phyloP scores from a whole-genome alignment of 768 basidiomycete species.

The Lentinula sp. region DNA sequence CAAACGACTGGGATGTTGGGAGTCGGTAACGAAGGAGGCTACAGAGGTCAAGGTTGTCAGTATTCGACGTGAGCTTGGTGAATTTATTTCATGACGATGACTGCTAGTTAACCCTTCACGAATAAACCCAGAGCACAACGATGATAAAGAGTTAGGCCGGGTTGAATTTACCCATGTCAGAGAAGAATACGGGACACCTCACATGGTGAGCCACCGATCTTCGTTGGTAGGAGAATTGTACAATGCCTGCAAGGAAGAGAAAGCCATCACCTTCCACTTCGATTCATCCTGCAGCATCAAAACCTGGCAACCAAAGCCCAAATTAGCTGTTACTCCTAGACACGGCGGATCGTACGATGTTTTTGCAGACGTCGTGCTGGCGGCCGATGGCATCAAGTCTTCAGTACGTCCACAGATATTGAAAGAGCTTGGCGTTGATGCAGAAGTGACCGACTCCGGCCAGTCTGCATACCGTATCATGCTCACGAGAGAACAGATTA shows the following conservation, averaged over 20 bases:
- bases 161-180: slow-evolving; percentile 22
- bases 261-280: slow-evolving; percentile 23
- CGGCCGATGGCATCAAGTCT: slow-evolving; percentile 32
- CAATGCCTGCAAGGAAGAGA: slow-evolving; percentile 17
- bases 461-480: slow-evolving; percentile 33
- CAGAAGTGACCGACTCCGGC: slow-evolving; percentile 26
- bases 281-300: slow-evolving; percentile 17
- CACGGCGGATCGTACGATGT: slow-evolving; percentile 17
- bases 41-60: slow-evolving; percentile 20
- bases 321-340: slow-evolving; percentile 7
- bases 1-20: slow-evolving; percentile 21
- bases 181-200: slow-evolving; percentile 23
- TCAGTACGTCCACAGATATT: slow-evolving; percentile 24
- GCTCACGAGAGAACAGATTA: slow-evolving; percentile 21
- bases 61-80: slow-evolving; percentile 18
- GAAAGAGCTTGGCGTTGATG: slow-evolving; percentile 21
- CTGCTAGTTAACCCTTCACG: background rate
- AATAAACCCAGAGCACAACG: slow-evolving; percentile 9
- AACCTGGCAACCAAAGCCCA: slow-evolving; percentile 18
- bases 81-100: background rate
- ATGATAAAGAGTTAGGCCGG: slow-evolving; percentile 22
- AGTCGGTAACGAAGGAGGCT: slow-evolving; percentile 18
- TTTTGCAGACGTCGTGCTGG: slow-evolving; percentile 27
- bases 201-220: slow-evolving; percentile 27
- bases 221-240: slow-evolving; percentile 25